phyloP scores from a whole-genome alignment of 163 green algal genomes.

The Chlamydomonas reinhardtii region DNA sequence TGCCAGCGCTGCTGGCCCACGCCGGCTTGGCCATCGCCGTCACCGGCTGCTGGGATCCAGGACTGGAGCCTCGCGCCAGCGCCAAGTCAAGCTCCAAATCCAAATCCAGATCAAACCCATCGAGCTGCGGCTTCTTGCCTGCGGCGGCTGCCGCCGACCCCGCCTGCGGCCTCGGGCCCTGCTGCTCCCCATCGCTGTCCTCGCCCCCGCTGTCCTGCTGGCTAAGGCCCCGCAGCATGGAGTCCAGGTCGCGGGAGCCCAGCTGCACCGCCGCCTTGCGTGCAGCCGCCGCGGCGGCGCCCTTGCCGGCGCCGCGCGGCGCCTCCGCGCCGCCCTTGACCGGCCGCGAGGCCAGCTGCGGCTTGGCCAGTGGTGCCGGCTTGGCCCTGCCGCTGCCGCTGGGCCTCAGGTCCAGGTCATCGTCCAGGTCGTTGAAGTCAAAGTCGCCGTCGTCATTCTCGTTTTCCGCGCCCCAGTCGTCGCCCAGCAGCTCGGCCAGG shows the following conservation, averaged over 20 bases:
- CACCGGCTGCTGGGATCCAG: neutral
- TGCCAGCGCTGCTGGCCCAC: neutral
- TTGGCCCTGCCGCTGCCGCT: no score
- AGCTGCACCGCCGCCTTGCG: neutral
- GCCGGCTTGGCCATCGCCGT: neutral
- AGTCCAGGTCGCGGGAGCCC: neutral
- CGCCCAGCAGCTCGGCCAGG: slow-evolving; percentile 10
- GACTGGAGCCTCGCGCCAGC: neutral
- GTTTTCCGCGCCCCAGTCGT: neutral
- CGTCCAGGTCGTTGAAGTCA: neutral
- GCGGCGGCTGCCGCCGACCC: no score
- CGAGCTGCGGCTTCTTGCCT: neutral
- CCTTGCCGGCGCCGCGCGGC: neutral
- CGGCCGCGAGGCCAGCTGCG: neutral
- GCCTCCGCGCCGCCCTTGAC: neutral
- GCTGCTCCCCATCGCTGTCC: neutral
- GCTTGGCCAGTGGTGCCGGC: neutral
- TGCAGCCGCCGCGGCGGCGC: neutral
- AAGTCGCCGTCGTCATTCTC: no score
- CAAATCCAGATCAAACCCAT: neutral
- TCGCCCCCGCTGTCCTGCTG: neutral
- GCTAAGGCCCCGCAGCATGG: neutral
- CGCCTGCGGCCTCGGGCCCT: no score
- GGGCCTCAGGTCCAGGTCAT: neutral
- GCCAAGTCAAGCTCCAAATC: neutral